Conservation (phyloP, 2,329 filamentous ascomycete genomes). For the Aureobasidium vineae region DNA sequence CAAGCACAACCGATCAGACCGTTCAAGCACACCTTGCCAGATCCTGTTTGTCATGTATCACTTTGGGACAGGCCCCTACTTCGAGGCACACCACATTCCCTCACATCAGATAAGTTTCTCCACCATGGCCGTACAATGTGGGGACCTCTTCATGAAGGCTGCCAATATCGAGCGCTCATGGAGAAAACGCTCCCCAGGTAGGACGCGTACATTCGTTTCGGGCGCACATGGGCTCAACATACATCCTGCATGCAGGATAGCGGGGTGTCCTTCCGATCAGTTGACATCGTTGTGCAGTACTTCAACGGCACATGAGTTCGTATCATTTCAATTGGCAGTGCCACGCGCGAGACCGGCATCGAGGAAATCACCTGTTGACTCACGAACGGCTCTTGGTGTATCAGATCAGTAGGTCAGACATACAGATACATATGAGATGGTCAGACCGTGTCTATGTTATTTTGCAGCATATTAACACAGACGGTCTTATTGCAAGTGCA, state of each 20-base stretch:
- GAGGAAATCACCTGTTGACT: background rate
- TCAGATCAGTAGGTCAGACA: background rate
- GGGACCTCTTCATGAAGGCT: background rate
- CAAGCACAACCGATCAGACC: conserved; percentile 8
- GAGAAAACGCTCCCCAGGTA: background rate
- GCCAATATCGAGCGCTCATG: conserved; percentile 2
- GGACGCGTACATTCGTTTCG: background rate
- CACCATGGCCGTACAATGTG: background rate
- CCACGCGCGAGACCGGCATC: conserved; percentile 3
- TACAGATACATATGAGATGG: background rate
- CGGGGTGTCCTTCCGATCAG: background rate
- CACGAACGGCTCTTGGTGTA: background rate
- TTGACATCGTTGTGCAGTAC: background rate
- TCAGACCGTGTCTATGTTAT: background rate
- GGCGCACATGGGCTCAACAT: background rate
- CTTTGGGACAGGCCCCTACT: conserved; percentile 14
- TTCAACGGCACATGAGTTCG: conserved; percentile 11
- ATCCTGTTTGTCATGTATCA: conserved; percentile 17
- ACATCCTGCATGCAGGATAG: background rate
- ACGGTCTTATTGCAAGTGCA: background rate
- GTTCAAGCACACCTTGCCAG: background rate
- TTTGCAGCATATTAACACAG: background rate
- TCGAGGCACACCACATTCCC: conserved; percentile 3
- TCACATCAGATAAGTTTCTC: background rate
- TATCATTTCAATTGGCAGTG: background rate